Evolutionary conservation across 352 stramenopile species (phyloP).

Genomic region (Globisporangium viniferum): DNA sequence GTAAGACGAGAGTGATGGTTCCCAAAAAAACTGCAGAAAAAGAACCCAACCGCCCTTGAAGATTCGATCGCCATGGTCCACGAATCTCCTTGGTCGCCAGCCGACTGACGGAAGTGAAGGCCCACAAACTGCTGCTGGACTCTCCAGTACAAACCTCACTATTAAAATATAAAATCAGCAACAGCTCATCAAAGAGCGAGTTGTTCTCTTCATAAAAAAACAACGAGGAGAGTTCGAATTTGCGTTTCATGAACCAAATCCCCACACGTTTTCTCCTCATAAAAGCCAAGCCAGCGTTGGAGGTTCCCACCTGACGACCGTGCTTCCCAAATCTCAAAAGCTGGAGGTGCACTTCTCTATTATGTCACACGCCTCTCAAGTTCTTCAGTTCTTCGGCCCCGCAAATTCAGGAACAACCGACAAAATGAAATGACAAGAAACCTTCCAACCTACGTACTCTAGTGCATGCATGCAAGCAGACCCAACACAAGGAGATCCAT

Average conservation of each 20-base stretch:
- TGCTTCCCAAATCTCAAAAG: neutral
- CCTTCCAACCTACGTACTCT: neutral
- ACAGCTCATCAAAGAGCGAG: neutral
- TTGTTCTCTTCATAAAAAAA: constrained; percentile 2
- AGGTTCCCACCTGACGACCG: neutral
- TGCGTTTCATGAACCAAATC: neutral
- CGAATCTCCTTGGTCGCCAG: neutral
- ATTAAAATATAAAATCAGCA: neutral
- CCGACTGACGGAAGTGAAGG: neutral
- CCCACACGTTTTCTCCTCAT: too few relatives aligned
- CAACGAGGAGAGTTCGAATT: neutral
- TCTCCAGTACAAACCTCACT: neutral
- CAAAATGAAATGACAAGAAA: neutral
- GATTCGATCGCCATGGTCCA: neutral
- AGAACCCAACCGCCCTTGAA: neutral
- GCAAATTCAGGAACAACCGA: neutral
- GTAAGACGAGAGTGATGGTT: neutral
- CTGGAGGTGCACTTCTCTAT: neutral
- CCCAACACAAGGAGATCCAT: neutral
- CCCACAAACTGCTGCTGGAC: neutral
- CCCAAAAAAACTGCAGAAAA: neutral
- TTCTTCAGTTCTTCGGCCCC: neutral
- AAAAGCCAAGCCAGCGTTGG: neutral
- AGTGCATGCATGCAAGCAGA: neutral
- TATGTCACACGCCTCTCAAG: neutral